Evolutionary conservation across 495 filamentous ascomycete genomes (phyloP).

Genomic region (Saxophila tyrrhenica): DNA sequence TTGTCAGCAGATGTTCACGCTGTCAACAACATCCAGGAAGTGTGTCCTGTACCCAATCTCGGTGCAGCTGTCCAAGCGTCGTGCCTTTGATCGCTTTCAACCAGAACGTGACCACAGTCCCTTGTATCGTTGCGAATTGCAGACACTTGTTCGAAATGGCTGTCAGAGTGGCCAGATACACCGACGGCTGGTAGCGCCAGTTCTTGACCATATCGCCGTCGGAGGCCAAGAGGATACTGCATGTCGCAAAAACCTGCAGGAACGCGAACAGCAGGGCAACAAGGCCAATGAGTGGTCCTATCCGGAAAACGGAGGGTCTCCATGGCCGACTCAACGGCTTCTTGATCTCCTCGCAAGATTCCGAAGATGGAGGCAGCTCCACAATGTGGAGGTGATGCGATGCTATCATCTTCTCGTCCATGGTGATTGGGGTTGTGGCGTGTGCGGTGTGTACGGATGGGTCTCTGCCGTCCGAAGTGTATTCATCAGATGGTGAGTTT

Average conservation of each 20-base stretch:
- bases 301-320: slow-evolving; percentile 1
- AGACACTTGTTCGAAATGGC: slow-evolving; percentile 4
- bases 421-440: too few relatives aligned
- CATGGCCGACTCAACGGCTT: not conserved
- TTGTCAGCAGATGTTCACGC: not conserved
- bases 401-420: too few relatives aligned
- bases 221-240: slow-evolving; percentile 2
- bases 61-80: slow-evolving; percentile 4
- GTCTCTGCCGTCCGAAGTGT: too few relatives aligned
- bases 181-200: slow-evolving; percentile 3
- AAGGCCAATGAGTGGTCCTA: slow-evolving; percentile 7
- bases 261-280: slow-evolving; percentile 3
- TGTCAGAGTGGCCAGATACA: slow-evolving; percentile 8
- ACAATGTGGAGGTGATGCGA: too few relatives aligned
- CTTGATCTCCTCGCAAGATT: not conserved
- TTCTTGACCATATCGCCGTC: slow-evolving; percentile 1
- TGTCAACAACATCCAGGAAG: not conserved
- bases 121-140: slow-evolving; percentile 5
- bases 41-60: not conserved
- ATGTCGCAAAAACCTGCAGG: slow-evolving; percentile 1
- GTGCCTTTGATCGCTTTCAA: slow-evolving; percentile 1
- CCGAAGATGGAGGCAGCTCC: too few relatives aligned
- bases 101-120: slow-evolving; percentile 6
- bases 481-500: too few relatives aligned
- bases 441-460: too few relatives aligned